Evolutionary conservation across 495 filamentous ascomycete genomes (phyloP).

Genomic region (Pseudoneurospora amorphoporcata): DNA sequence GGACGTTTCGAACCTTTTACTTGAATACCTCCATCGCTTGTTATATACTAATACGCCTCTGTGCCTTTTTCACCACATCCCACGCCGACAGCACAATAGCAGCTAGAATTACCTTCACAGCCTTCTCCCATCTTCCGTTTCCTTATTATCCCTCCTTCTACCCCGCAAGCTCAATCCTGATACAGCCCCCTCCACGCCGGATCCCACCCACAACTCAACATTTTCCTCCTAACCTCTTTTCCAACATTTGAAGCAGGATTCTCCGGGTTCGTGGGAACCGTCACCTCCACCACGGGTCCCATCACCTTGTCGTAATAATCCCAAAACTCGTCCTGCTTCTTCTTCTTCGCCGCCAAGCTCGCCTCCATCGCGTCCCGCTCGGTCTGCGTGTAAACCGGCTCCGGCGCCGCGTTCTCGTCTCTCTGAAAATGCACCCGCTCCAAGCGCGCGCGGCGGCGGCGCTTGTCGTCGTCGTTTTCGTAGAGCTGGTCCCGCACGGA

Average conservation of each 20-base stretch:
- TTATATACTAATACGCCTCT: background rate
- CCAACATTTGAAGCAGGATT: background rate
- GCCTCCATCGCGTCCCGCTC: slow-evolving; percentile 7
- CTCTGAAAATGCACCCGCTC: slow-evolving; percentile 15
- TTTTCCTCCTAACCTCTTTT: background rate
- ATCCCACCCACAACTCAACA: background rate
- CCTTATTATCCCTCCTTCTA: background rate
- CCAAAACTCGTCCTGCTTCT: slow-evolving; percentile 10
- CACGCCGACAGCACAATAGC: background rate
- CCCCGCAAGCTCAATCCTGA: background rate
- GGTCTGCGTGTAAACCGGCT: slow-evolving; percentile 25
- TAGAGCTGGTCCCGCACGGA: slow-evolving; percentile 24
- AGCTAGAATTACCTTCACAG: background rate
- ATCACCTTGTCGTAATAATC: slow-evolving; percentile 11
- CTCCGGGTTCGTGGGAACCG: background rate
- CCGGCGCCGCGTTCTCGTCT: slow-evolving; percentile 30
- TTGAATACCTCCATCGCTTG: background rate
- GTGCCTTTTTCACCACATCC: background rate
- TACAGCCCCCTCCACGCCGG: background rate
- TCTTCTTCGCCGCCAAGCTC: slow-evolving; percentile 4
- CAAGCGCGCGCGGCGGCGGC: slow-evolving; percentile 22
- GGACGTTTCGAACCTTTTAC: background rate
- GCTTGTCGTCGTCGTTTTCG: slow-evolving; percentile 29
- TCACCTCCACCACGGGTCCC: background rate
- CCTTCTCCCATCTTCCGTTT: background rate